A percentile compares a stretch with the other conserved stretches of the same genome.
Evolutionary conservation across 2,329 filamentous ascomycete genomes (phyloP).

Genomic region (Alternaria ventricosa): DNA sequence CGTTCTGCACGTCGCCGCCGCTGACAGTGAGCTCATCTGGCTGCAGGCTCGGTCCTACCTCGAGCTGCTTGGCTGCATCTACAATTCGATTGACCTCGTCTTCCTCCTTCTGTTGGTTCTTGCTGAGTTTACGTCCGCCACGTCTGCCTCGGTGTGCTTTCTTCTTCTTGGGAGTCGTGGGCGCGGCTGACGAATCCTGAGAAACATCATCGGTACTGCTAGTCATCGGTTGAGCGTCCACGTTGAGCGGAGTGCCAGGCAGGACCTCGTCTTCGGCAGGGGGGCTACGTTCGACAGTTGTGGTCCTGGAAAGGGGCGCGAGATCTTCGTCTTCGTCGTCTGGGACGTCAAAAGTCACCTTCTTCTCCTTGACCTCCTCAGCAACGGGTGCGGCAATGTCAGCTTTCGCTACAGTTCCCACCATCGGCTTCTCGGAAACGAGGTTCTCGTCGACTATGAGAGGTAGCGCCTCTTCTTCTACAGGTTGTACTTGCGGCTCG

Average conservation of each 20-base stretch:
- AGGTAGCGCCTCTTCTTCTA: constrained; percentile 4
- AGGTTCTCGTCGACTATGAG: constrained; percentile 7
- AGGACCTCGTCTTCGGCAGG: constrained; percentile 19
- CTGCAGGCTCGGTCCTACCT: constrained; percentile 41
- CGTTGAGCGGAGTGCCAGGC: constrained; percentile 7
- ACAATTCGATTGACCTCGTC: constrained; percentile 48
- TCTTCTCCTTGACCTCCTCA: constrained; percentile 39
- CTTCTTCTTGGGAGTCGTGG: constrained; percentile 53
- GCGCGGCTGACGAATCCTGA: constrained; percentile 29
- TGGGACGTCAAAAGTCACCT: constrained; percentile 42
- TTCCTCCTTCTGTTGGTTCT: constrained; percentile 47
- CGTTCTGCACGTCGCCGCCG: constrained; percentile 55
- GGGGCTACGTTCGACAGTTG: constrained; percentile 39
- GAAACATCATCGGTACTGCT: constrained; percentile 24
- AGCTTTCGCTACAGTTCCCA: constrained; percentile 9
- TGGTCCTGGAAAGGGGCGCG: constrained; percentile 42
- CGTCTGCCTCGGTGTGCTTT: constrained; percentile 59
- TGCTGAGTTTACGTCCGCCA: constrained; percentile 55
- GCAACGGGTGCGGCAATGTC: constrained; percentile 6
- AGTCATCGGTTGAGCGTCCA: constrained; percentile 10
- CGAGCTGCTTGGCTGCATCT: constrained; percentile 50
- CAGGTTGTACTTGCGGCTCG: constrained; percentile 2
- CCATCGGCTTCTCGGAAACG: constrained; percentile 3
- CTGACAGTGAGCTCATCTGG: constrained; percentile 50
- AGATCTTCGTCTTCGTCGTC: constrained; percentile 42